Conservation (phyloP, 441 rosid genomes). For the Eutrema salsugineum region DNA sequence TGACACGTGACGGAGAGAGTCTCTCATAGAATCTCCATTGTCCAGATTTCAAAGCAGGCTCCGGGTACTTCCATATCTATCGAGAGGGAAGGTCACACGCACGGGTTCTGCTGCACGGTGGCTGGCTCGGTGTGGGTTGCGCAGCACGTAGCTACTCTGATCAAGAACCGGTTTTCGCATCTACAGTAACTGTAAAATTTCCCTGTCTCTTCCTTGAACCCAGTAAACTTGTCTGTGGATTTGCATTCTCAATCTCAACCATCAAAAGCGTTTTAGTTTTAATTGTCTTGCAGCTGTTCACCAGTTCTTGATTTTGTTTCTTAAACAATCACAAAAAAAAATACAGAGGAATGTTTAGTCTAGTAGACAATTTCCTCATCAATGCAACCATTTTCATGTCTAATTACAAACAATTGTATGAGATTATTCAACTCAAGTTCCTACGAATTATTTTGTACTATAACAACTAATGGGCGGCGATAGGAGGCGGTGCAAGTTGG, state of each 20-base stretch:
- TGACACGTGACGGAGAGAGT: background rate
- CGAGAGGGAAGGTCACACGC: conserved; percentile 80
- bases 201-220: background rate
- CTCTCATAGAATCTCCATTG: background rate
- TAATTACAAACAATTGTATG: too few relatives aligned
- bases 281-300: background rate
- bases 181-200: background rate
- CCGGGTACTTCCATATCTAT: conserved; percentile 50
- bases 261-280: background rate
- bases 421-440: background rate
- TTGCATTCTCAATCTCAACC: background rate
- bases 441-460: background rate
- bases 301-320: too few relatives aligned
- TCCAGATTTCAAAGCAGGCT: conserved; percentile 63
- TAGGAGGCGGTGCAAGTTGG: background rate
- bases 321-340: too few relatives aligned
- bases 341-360: too few relatives aligned
- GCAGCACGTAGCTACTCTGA: conserved; percentile 47
- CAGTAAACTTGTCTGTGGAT: background rate
- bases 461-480: background rate
- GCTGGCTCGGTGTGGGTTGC: conserved; percentile 87
- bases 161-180: conserved; percentile 36
- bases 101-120: conserved; percentile 64
- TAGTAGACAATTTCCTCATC: too few relatives aligned
- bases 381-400: too few relatives aligned